These are phyloP conservation scores for Pichia norvegensis DNA, from an alignment of 1,139 yeast genomes.

Conservation along the genomic window DNA sequence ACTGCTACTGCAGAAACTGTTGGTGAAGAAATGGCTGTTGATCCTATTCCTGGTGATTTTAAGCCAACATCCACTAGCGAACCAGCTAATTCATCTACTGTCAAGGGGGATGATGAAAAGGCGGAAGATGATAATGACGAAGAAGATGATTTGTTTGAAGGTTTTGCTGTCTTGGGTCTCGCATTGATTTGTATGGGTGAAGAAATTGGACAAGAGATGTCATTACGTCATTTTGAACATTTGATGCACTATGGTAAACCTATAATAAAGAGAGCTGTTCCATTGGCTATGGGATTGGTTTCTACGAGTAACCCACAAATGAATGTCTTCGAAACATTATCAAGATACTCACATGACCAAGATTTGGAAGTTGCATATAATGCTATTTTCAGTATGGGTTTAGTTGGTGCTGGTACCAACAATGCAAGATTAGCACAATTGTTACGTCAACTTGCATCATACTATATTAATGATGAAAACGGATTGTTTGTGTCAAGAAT, in stretches of 20 bases:
- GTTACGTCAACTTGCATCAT: slow-evolving; percentile 87
- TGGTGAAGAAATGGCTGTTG: slow-evolving; percentile 1
- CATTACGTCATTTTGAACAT: slow-evolving; percentile 93
- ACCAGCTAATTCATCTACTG: slow-evolving; percentile 13
- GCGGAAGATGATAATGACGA: slow-evolving; percentile 23
- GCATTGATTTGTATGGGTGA: slow-evolving; percentile 97
- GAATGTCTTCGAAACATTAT: slow-evolving; percentile 93
- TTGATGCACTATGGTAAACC: slow-evolving; percentile 97
- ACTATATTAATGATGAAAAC: slow-evolving; percentile 86
- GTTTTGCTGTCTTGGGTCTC: slow-evolving; percentile 88
- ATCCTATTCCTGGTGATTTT: slow-evolving; percentile 2
- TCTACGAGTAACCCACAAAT: slow-evolving; percentile 93
- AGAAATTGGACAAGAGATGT: slow-evolving; percentile 96
- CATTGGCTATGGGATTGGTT: slow-evolving; percentile 93
- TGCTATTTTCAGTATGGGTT: slow-evolving; percentile 94
- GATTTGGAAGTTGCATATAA: slow-evolving; percentile 93
- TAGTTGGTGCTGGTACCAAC: slow-evolving; percentile 97
- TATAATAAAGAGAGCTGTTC: slow-evolving; percentile 87
- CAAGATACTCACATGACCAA: slow-evolving; percentile 93
- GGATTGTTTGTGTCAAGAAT: slow-evolving; percentile 87
- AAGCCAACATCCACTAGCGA: background rate
- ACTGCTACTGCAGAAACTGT: slow-evolving; percentile 3
- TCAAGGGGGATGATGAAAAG: slow-evolving; percentile 23
- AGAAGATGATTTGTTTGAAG: slow-evolving; percentile 63
- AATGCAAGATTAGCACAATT: slow-evolving; percentile 96